Conservation (phyloP, 1,284 basidiomycete species). For the Peniophora sp. region DNA sequence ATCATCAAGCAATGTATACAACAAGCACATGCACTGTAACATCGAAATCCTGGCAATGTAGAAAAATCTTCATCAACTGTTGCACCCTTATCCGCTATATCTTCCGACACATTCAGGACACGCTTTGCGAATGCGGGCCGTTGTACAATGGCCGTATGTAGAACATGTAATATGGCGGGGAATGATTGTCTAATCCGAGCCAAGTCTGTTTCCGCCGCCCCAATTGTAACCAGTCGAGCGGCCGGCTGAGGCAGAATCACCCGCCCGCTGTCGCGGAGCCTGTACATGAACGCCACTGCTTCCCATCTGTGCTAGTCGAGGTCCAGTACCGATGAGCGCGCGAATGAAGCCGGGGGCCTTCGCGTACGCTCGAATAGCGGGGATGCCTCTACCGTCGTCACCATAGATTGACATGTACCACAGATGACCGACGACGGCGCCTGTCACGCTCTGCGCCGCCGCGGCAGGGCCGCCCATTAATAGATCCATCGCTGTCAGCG, state of each 20-base stretch:
- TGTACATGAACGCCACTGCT: not conserved
- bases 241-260: not conserved
- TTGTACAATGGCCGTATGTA: no score
- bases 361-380: not conserved
- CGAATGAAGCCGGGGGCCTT: not conserved
- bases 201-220: not conserved
- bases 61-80: no score
- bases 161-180: no score
- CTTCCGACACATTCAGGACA: no score
- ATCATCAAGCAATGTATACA: no score
- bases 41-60: no score
- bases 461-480: slow-evolving; percentile 53
- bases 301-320: not conserved
- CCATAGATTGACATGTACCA: slow-evolving; percentile 56
- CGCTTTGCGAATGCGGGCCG: no score
- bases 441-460: slow-evolving; percentile 55
- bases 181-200: not conserved
- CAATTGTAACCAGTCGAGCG: not conserved
- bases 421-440: slow-evolving; percentile 67
- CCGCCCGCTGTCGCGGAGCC: not conserved
- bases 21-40: no score
- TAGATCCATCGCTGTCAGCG: slow-evolving; percentile 43
- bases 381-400: slow-evolving; percentile 3
- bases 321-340: not conserved
- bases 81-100: no score